These are phyloP conservation scores for Gentiana straminea DNA, from an alignment of 257 asterid genomes.

Conservation along the genomic window DNA sequence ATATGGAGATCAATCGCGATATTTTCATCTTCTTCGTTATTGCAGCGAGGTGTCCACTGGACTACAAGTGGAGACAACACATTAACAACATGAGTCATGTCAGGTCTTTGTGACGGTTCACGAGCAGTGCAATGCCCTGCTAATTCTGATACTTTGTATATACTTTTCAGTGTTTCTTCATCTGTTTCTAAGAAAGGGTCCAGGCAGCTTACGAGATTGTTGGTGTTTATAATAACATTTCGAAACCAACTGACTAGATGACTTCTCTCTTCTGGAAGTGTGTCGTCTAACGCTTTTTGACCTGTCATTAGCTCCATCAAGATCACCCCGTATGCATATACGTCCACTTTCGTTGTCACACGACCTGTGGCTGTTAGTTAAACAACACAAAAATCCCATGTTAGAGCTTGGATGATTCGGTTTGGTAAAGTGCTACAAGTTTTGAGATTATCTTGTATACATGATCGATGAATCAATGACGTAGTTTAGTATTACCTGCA, in stretches of 20 bases:
- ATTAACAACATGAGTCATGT: slow-evolving; percentile 68
- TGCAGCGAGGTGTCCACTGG: slow-evolving; percentile 54
- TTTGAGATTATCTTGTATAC: too few relatives aligned
- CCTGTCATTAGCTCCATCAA: slow-evolving; percentile 82
- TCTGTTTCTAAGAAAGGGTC: slow-evolving; percentile 44
- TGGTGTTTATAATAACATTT: slow-evolving; percentile 30
- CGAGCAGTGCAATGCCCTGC: slow-evolving; percentile 77
- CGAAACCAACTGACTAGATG: slow-evolving; percentile 75
- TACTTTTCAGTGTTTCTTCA: slow-evolving; percentile 38
- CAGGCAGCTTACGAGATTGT: slow-evolving; percentile 22
- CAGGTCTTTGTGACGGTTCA: slow-evolving; percentile 61
- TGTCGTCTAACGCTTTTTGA: slow-evolving; percentile 55
- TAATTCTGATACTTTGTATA: slow-evolving; percentile 50
- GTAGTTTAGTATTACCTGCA: slow-evolving; percentile 36
- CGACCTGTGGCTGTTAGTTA: slow-evolving; percentile 64
- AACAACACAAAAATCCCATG: not conserved
- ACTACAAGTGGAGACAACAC: slow-evolving; percentile 59
- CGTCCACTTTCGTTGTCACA: slow-evolving; percentile 79
- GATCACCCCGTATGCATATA: slow-evolving; percentile 76
- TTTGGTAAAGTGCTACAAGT: not conserved
- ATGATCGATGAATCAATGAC: not conserved
- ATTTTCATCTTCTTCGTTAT: slow-evolving; percentile 19
- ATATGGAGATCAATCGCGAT: slow-evolving; percentile 24
- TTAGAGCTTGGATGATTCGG: not conserved
- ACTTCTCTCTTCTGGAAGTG: slow-evolving; percentile 46